Conservation (phyloP, 441 rosid genomes). For the Sinapis alba region DNA sequence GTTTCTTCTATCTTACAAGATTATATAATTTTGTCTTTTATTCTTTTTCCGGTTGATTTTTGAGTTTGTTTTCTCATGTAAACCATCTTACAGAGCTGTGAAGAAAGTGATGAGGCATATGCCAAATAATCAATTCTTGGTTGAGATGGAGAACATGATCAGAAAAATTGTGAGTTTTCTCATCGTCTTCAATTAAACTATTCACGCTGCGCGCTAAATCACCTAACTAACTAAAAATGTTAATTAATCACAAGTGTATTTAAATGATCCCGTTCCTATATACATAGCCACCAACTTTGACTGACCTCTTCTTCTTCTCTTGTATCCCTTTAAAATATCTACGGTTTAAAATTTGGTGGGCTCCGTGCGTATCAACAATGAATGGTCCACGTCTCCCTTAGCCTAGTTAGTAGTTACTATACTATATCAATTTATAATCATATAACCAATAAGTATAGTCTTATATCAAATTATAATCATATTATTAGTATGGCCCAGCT, state of each 20-base stretch:
- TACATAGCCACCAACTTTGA: conserved; percentile 38
- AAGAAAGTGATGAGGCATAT: conserved; percentile 47
- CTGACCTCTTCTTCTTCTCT: conserved; percentile 21
- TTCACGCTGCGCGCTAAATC: not conserved
- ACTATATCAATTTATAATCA: not conserved
- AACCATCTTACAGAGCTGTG: conserved; percentile 42
- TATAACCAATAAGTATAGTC: not conserved
- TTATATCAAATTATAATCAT: no score
- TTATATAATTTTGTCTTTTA: not conserved
- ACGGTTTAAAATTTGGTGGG: conserved; percentile 25
- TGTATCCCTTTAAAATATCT: not conserved
- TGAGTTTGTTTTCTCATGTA: conserved; percentile 13
- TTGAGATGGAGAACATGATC: conserved; percentile 52
- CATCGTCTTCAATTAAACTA: not conserved
- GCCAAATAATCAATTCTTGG: conserved; percentile 4
- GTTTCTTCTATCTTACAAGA: conserved; percentile 27
- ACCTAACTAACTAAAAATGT: not conserved
- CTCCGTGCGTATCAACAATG: conserved; percentile 20
- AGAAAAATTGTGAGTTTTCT: conserved; percentile 50
- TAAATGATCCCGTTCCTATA: not conserved
- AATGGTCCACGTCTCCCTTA: conserved; percentile 14
- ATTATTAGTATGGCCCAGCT: no score
- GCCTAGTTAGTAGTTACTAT: not conserved
- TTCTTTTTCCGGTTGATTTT: not conserved
- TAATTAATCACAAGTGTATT: conserved; percentile 5